Evolutionary conservation across 75 land plant species (phyloP), one percentile per base, ranked within the genome.

Genomic region (Selaginella moellendorffii): DNA sequence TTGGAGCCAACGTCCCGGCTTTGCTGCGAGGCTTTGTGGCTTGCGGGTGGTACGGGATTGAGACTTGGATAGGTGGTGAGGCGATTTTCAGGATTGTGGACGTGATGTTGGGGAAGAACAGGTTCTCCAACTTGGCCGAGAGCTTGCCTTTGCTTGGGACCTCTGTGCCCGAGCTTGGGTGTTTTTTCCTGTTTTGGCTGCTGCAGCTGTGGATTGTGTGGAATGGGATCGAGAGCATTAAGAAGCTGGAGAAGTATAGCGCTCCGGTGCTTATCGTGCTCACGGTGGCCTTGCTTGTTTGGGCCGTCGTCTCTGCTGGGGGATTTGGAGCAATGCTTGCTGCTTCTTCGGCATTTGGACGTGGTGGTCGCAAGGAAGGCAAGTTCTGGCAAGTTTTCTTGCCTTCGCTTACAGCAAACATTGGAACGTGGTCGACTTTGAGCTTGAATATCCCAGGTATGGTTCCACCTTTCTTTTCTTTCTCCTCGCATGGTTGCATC

Each of bases 11-110:
- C 63, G 28, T 92, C n/a, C 85, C 96, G n/a, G 72, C 95, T 1
- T 67, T 92, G 30, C 78, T 92, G 29, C 69, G 95, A 20, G 98
- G 79, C 1, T 66, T 92, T 26, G 85, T 92, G 26, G 96, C 80
- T 1, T 92, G 98, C 71, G 98, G 98, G 5, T 92, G 98, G 98
- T 92, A 73, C 68, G 98, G 98, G 1, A 88, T 92, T 29, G 90
- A 92, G 75, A 77, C 96, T 0, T 92, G 98, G 98, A 85, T 92
- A 24, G 98, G 96, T 5, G 98, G 98, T 54, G 74, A 88, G 52
- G 87, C 90, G 8, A 77, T 92, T 28, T 88, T 69, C 60, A 68
- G 79, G 29, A 80, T 92, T 0, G 62, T 88, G 0, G 83, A 84
- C 2, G 14, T 36, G 14, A 18, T 72, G 1, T 18, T 68, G 0